Evolutionary conservation across 371 early-diverging fungal genomes (phyloP).

Genomic region (Mucor circinelloides): DNA sequence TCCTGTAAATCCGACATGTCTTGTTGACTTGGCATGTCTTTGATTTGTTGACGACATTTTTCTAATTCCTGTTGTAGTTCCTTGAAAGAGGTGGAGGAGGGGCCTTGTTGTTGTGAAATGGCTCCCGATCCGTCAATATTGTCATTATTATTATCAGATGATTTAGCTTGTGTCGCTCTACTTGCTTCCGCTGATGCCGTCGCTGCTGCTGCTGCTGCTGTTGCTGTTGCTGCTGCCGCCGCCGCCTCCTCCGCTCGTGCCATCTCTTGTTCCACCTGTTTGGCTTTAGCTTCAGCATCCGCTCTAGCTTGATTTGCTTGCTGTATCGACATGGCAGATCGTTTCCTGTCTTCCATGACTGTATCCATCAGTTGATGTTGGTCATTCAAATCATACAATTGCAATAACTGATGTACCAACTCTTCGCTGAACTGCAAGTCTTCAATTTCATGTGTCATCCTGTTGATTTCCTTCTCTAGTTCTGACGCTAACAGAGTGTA

Average conservation of each 20-base stretch:
- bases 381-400: not conserved
- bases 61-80: conserved; percentile 2
- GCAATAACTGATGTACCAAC: not conserved
- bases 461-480: conserved; percentile 33
- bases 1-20: not conserved
- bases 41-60: not conserved
- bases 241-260: not conserved
- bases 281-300: not conserved
- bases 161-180: conserved; percentile 5
- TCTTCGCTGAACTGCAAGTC: conserved; percentile 16
- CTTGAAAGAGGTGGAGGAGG: not conserved
- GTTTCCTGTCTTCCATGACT: not conserved
- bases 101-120: conserved; percentile 10
- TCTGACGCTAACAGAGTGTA: conserved; percentile 32
- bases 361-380: conserved; percentile 4
- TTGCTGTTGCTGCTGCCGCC: not conserved
- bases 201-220: not conserved
- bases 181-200: not conserved
- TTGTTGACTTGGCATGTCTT: conserved; percentile 1
- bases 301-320: not conserved
- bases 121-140: conserved; percentile 17
- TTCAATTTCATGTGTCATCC: conserved; percentile 31
- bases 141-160: conserved; percentile 13
- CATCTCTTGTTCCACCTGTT: not conserved
- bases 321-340: conserved; percentile 6